Evolutionary conservation across 164 flowering plant species (phyloP), one percentile per base, ranked within the genome.

Genomic region (Liquidambar formosana): DNA sequence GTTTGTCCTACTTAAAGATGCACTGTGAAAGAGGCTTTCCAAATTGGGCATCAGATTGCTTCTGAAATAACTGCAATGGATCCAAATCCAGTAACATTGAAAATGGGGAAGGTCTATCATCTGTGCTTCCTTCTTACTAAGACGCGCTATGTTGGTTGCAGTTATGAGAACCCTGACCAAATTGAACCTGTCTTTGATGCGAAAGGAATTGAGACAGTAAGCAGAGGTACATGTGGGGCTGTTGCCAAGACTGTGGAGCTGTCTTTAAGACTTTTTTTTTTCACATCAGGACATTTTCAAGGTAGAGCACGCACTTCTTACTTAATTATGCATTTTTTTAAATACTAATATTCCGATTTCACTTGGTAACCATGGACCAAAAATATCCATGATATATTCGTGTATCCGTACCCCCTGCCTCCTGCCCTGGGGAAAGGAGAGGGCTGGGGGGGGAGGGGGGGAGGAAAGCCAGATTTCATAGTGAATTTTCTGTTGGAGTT

Each of bases 141-240:
- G 84, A 93, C 91, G 70, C 93, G 97, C 14, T 96, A 96, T 85
- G 98, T 93, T 78, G 99, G 99, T 33, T 95, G 88, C 77, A 95
- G 99, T 59, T 95, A 91, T 71, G 99, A 93, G 80, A 90, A 77
- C 69, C 85, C 87, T 66, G 88, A 89, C 43, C 98, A 96, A 75
- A 63, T 16, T 44, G 82, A 82, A 61, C 97, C 97, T 22, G 18
- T 73, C 1, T 96, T 96, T 85, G 96, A 91, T 84, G 98, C 99
- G 48, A 91, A 95, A 84, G 99, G 99, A 53, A 91, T 95, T 76
- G 99, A 95, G 82, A 95, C 99, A 25, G 98, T 95, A 9, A 85
- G 99, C 38, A 86, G 99, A 76, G 99, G 93, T 77, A 83, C 97
- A 10, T 95, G 99, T 79, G 83, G 66, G 25, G 99, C 93, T 60